Base-by-base conservation (phyloP, 805 yeast genomes). In the Kluyveromyces starmeri region DNA sequence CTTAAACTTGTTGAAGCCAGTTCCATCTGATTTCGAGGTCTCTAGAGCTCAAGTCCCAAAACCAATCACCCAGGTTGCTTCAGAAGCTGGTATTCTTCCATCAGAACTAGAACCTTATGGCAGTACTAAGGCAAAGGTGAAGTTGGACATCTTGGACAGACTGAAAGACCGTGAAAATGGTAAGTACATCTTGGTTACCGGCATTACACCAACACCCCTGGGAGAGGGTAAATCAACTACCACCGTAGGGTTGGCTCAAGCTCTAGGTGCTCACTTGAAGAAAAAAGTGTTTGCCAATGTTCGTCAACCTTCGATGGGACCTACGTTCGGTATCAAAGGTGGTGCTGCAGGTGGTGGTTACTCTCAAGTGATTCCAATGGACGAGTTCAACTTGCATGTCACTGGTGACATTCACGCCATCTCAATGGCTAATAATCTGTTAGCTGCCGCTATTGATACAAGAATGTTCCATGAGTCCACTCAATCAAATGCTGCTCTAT, bases 281-380 rank as follows among this genome's bases (percentile, higher is more conserved):
- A 67, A 72, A 46, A 74, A 78, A 39, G 78, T 79, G 10, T 70
- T 81, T 52, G 92, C 89, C 44, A 81, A 80, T 53, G 92, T 81
- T 34, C 73, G 92, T 67, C 92, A 81, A 57, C 92, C 92, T 17
- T 78, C 86, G 7, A 85, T 89, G 96, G 97, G 97, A 25, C 98
- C 98, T 34, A 89, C 97, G 13, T 89, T 89, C 51, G 98, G 98
- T 59, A 86, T 89, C 50, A 89, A 89, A 65, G 98, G 98, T 53
- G 97, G 97, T 61, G 98, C 98, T 38, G 97, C 97, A 13, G 98
- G 98, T 50, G 98, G 97, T 56, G 97, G 97, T 31, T 89, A 86
- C 61, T 73, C 97, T 2, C 97, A 89, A 64, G 97, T 89, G 29
- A 88, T 89, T 49, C 97, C 97, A 34, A 89, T 89, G 96, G 98